Percentiles rank a stretch among this genome's conserved stretches.
Evolutionary conservation across 257 asterid genomes (phyloP).

Genomic region (Lithospermum erythrorhizon): DNA sequence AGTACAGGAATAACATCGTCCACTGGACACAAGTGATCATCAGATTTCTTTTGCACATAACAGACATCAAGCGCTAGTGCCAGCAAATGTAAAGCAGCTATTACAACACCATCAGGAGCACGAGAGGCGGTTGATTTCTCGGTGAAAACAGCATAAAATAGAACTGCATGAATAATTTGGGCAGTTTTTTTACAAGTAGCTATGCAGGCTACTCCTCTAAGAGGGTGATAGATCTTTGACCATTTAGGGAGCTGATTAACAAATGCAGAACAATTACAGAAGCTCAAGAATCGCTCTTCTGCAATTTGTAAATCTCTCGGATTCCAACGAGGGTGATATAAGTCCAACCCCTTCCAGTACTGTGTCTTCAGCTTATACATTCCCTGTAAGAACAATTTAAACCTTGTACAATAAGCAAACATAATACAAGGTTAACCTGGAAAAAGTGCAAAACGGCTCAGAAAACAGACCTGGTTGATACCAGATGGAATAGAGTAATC

Average conservation of each 20-base stretch:
- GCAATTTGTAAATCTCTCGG: constrained; percentile 84
- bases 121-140: constrained; percentile 40
- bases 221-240: constrained; percentile 75
- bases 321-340: constrained; percentile 96
- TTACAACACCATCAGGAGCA: constrained; percentile 77
- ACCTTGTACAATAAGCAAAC: background rate
- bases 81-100: constrained; percentile 74
- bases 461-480: constrained; percentile 69
- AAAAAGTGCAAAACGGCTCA: background rate
- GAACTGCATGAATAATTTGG: constrained; percentile 68
- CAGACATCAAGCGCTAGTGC: constrained; percentile 79
- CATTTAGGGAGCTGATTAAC: constrained; percentile 83
- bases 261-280: constrained; percentile 71
- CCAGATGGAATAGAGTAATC: constrained; percentile 90
- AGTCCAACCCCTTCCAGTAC: constrained; percentile 87
- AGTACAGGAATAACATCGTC: constrained; percentile 64
- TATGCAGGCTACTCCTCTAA: constrained; percentile 63
- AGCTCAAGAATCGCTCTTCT: constrained; percentile 79
- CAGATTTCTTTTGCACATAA: constrained; percentile 41
- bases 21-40: constrained; percentile 33
- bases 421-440: background rate
- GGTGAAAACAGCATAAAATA: constrained; percentile 62
- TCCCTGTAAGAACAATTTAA: constrained; percentile 41
- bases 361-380: constrained; percentile 61
- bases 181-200: constrained; percentile 75